Conservation (phyloP, 2,329 filamentous ascomycete genomes). For the Colletotrichum sublineola region DNA sequence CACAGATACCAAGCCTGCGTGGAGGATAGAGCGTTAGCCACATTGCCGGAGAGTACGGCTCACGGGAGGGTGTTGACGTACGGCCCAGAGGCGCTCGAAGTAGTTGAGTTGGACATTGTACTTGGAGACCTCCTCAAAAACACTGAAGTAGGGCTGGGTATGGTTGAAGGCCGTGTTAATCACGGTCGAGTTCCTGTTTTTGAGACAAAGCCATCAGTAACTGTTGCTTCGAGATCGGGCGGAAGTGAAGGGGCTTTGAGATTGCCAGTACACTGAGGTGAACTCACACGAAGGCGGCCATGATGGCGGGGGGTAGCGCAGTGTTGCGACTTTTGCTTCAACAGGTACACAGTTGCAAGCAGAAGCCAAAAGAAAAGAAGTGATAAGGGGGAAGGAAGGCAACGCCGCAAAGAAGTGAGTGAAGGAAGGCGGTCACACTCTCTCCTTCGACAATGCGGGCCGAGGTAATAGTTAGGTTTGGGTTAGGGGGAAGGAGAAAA, state of each 20-base stretch:
- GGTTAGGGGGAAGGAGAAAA: conserved; percentile 28
- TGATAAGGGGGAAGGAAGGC: conserved; percentile 18
- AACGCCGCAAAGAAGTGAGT: conserved; percentile 17
- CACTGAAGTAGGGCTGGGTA: conserved; percentile 65
- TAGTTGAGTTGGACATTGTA: conserved; percentile 90
- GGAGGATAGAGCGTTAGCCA: conserved; percentile 35
- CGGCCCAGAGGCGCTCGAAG: conserved; percentile 89
- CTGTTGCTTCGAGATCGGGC: conserved; percentile 17
- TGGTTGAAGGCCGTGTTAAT: conserved; percentile 60
- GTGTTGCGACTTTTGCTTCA: conserved; percentile 24
- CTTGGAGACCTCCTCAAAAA: conserved; percentile 74
- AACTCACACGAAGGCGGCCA: conserved; percentile 39
- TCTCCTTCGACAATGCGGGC: conserved; percentile 32
- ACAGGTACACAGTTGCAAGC: conserved; percentile 3
- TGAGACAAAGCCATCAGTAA: conserved; percentile 33
- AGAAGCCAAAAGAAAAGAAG: conserved; percentile 5
- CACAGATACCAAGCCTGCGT: conserved; percentile 88
- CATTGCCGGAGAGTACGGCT: conserved; percentile 1
- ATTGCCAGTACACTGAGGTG: neutral
- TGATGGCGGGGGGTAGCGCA: conserved; percentile 31
- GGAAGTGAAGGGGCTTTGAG: neutral
- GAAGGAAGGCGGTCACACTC: conserved; percentile 6
- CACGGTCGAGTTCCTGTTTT: conserved; percentile 64
- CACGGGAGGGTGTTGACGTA: conserved; percentile 57
- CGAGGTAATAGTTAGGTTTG: conserved; percentile 16